Evolutionary conservation across 345 rosid species (phyloP), one percentile per base, ranked within the genome.

Genomic region (Bruguiera sexangula): DNA sequence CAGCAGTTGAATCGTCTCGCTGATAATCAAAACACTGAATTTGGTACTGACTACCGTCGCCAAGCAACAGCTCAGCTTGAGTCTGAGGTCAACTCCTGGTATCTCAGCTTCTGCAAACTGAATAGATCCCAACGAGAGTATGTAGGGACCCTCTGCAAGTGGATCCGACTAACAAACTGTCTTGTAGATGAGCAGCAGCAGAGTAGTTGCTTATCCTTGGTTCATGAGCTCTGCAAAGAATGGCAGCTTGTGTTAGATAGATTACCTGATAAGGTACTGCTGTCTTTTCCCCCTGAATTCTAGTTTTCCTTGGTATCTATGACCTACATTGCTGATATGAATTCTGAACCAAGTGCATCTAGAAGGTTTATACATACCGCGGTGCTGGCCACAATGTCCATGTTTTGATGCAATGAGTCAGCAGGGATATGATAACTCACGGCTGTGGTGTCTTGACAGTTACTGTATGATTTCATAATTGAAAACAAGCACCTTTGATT

Each of bases 1-100:
- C 85, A 78, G 84, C 87, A 86, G 43, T 67, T 94, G 77, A 87
- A 84, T 81, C 83, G 84, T 77, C 81, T 91, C 57, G 63, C 75
- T 34, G 88, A 82, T 66, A 57, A 74, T 70, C 84, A 82, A 70
- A 69, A 21, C 69, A 51, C 78, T 65, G 89, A 84, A 69, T 78
- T 82, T 59, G 82, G 89, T 72, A 83, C 96, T 6, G 93, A 86
- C 66, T 78, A 76, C 80, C 96, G 84, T 79, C 89, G 81, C 43
- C 86, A 79, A 52, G 98, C 98, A 16, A 88, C 88, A 36, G 77
- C 79, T 68, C 96, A 94, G 81, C 94, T 93, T 62, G 86, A 85
- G 80, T 62, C 82, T 4, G 98, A 91, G 87, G 87, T 89, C 65
- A 77, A 79, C 57, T 76, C 83, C 75, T 93, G 97, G 96, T 80